Conservation (phyloP, 768 basidiomycete genomes). For the Lactarius sp. region DNA sequence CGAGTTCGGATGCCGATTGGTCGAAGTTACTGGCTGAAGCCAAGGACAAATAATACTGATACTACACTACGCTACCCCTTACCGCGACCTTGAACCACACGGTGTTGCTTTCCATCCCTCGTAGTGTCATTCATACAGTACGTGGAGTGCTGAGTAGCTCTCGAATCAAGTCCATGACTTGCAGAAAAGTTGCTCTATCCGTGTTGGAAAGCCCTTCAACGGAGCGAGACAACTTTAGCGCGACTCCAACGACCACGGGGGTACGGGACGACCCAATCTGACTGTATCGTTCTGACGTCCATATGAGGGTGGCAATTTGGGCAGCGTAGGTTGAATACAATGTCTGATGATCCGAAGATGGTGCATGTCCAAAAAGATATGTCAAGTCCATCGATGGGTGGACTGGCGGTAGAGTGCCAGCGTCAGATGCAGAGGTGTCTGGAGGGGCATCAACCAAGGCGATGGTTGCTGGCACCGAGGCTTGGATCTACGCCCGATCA, state of each 20-base stretch:
- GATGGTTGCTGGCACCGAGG: conserved; percentile 60
- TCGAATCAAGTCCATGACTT: conserved; percentile 42
- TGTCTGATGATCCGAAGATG: conserved; percentile 61
- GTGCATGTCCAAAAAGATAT: conserved; percentile 70
- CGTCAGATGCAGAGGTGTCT: conserved; percentile 36
- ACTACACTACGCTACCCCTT: neutral
- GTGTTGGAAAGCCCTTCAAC: conserved; percentile 63
- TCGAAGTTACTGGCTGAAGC: conserved; percentile 11
- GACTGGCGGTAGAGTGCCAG: conserved; percentile 47
- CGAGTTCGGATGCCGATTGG: conserved; percentile 22
- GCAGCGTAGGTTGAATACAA: conserved; percentile 76
- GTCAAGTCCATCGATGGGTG: conserved; percentile 71
- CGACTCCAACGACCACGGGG: conserved; percentile 30
- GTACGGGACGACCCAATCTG: conserved; percentile 27
- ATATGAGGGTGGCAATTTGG: conserved; percentile 85
- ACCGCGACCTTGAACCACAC: neutral
- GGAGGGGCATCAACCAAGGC: conserved; percentile 41
- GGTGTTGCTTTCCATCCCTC: neutral
- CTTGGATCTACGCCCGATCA: conserved; percentile 60
- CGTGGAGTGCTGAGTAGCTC: conserved; percentile 27
- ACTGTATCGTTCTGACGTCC: conserved; percentile 48
- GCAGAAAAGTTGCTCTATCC: conserved; percentile 36
- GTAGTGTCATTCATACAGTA: neutral
- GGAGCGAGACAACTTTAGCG: conserved; percentile 47
- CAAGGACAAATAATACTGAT: conserved; percentile 10